phyloP scores from a whole-genome alignment of 306 rosid species.

The cucumber (Cucumis sativus) region DNA sequence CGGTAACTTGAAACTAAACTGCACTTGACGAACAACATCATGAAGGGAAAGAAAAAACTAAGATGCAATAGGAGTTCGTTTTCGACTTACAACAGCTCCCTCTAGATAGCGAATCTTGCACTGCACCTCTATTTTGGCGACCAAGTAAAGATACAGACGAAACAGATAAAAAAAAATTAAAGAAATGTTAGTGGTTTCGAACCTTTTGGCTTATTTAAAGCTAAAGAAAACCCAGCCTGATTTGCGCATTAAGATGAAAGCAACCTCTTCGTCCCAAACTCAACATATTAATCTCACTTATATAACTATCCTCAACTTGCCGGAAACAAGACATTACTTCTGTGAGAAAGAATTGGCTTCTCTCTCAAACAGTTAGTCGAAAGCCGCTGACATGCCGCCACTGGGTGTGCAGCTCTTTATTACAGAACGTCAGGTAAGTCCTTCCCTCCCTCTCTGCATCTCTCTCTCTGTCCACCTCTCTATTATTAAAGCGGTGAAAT shows the following conservation, averaged over 20 bases:
- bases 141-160: not conserved
- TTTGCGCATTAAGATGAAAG: not conserved
- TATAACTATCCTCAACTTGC: not conserved
- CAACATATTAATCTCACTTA: not conserved
- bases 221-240: conserved; percentile 1
- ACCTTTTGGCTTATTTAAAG: conserved; percentile 1
- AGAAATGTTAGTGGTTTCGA: not conserved
- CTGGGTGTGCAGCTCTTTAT: not conserved
- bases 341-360: not conserved
- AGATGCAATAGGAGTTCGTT: conserved; percentile 1
- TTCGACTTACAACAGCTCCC: not conserved
- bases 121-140: conserved; percentile 4
- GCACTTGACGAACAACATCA: not conserved
- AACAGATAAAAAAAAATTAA: not conserved
- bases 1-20: not conserved
- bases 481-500: not conserved
- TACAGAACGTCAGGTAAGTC: not conserved
- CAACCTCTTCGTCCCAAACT: not conserved
- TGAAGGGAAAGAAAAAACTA: not conserved
- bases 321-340: not conserved
- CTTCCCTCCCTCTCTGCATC: not conserved
- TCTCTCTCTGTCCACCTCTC: not conserved
- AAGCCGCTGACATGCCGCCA: not conserved
- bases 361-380: not conserved
- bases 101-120: conserved; percentile 2